Evolutionary conservation across 768 basidiomycete genomes (phyloP).

Genomic region (Sporobolomyces pararoseus): DNA sequence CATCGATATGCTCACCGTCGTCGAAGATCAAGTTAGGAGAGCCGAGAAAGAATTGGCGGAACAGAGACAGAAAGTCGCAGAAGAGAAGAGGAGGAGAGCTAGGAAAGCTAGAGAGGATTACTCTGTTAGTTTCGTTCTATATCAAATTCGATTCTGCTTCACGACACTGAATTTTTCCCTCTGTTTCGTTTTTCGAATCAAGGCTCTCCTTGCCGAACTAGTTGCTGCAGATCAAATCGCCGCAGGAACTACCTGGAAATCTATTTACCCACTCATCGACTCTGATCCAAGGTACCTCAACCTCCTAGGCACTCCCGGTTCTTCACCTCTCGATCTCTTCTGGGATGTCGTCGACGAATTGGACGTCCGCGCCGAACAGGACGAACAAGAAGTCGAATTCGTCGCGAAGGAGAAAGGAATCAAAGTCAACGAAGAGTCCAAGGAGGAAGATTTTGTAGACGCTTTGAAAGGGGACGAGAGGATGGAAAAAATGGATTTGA

Average conservation of each 20-base stretch:
- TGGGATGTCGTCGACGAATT: conserved; percentile 87
- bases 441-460: conserved; percentile 50
- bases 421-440: conserved; percentile 44
- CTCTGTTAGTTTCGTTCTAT: conserved; percentile 61
- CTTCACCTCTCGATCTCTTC: conserved; percentile 90
- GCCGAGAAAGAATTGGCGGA: conserved; percentile 89
- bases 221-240: conserved; percentile 64
- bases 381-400: conserved; percentile 61
- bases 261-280: conserved; percentile 70
- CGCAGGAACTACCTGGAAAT: conserved; percentile 85
- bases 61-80: conserved; percentile 69
- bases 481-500: conserved; percentile 55
- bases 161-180: no score
- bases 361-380: conserved; percentile 77
- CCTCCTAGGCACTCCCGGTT: conserved; percentile 84
- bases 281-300: conserved; percentile 77
- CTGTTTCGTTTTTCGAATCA: no score
- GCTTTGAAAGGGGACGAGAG: conserved; percentile 60
- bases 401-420: conserved; percentile 45
- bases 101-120: conserved; percentile 88
- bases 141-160: no score
- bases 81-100: conserved; percentile 77
- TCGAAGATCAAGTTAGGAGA: conserved; percentile 87
- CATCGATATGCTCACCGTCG: conserved; percentile 84
- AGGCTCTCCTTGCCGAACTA: conserved; percentile 72